Evolutionary conservation across 495 filamentous ascomycete genomes (phyloP).

Genomic region (Hypomontagnella submonticulosa): DNA sequence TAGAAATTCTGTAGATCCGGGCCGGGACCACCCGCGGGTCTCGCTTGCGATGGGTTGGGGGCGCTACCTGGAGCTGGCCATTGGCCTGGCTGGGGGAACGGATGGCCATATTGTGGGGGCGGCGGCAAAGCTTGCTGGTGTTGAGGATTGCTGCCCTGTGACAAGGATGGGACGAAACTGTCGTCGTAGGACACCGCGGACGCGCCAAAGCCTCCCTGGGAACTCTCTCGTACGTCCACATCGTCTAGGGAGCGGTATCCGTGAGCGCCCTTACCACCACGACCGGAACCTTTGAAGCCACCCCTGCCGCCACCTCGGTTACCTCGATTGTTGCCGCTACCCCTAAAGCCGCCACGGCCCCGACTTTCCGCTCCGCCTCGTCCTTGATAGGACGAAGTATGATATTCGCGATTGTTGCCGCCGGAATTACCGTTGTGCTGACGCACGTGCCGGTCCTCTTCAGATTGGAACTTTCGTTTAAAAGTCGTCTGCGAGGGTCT

Average conservation of each 20-base stretch:
- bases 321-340: constrained; percentile 38
- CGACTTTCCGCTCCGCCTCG: constrained; percentile 60
- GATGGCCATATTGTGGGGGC: constrained; percentile 38
- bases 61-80: constrained; percentile 30
- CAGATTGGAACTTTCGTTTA: constrained; percentile 65
- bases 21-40: constrained; percentile 30
- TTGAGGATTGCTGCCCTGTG: constrained; percentile 31
- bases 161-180: constrained; percentile 31
- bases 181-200: constrained; percentile 57
- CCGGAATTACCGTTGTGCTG: constrained; percentile 46
- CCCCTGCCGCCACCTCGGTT: constrained; percentile 40
- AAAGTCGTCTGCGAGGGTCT: constrained; percentile 65
- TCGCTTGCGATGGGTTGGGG: not conserved
- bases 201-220: constrained; percentile 48
- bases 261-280: constrained; percentile 53
- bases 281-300: constrained; percentile 37
- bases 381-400: constrained; percentile 54
- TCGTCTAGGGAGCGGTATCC: constrained; percentile 62
- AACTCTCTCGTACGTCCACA: constrained; percentile 52
- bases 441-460: constrained; percentile 59
- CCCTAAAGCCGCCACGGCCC: constrained; percentile 52
- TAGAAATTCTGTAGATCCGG: constrained; percentile 46
- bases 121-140: constrained; percentile 32
- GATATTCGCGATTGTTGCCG: constrained; percentile 53
- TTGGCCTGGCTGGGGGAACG: constrained; percentile 41